phyloP scores from a whole-genome alignment of 1,139 yeast species.

The Zygosaccharomyces sapae region DNA sequence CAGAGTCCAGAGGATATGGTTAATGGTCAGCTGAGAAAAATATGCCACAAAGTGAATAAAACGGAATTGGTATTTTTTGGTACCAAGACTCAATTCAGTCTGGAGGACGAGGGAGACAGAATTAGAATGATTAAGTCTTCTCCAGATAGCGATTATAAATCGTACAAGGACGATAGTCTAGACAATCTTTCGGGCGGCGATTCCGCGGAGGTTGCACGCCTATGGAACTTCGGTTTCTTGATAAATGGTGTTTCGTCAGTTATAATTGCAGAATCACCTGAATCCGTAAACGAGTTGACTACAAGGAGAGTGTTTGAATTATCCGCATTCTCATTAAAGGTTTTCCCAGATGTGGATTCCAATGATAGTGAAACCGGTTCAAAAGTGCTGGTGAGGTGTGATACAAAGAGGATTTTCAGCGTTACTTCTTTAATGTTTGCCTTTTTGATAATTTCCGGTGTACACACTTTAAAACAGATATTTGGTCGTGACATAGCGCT shows the following conservation, averaged over 20 bases:
- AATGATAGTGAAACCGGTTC: slow-evolving; percentile 24
- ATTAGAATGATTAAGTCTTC: slow-evolving; percentile 24
- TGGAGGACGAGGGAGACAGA: slow-evolving; percentile 21
- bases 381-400: slow-evolving; percentile 35
- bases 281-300: slow-evolving; percentile 27
- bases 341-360: slow-evolving; percentile 32
- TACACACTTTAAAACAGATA: slow-evolving; percentile 52
- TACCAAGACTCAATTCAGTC: slow-evolving; percentile 29
- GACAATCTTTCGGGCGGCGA: slow-evolving; percentile 33
- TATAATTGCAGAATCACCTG: slow-evolving; percentile 36
- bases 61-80: slow-evolving; percentile 26
- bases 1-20: slow-evolving; percentile 43
- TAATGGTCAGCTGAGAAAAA: slow-evolving; percentile 42
- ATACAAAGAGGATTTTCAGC: slow-evolving; percentile 37
- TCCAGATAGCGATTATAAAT: slow-evolving; percentile 14
- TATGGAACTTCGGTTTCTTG: slow-evolving; percentile 28
- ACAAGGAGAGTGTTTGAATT: slow-evolving; percentile 35
- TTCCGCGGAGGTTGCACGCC: slow-evolving; percentile 25
- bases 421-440: slow-evolving; percentile 48
- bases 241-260: slow-evolving; percentile 29
- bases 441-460: slow-evolving; percentile 51
- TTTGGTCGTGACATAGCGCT: slow-evolving; percentile 27
- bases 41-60: slow-evolving; percentile 30
- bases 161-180: slow-evolving; percentile 35
- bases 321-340: slow-evolving; percentile 25